These are phyloP conservation scores for Blepharisma stoltei DNA, from an alignment of 73 alveolate species.

Conservation along the genomic window DNA sequence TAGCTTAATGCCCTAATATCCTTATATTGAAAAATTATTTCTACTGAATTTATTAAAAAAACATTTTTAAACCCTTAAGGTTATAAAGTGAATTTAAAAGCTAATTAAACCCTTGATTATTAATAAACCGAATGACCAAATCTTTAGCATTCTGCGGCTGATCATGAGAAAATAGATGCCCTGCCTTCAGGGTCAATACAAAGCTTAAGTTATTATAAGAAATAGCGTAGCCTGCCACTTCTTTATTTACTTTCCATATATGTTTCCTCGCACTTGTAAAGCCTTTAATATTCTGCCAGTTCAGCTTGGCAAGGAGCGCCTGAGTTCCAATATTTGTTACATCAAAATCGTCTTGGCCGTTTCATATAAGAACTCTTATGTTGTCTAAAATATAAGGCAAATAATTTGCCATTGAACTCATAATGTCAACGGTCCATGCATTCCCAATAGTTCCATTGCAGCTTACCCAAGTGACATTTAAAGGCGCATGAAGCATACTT, in stretches of 20 bases:
- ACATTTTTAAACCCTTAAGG: no score
- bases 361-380: slow-evolving; percentile 46
- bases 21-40: no score
- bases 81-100: no score
- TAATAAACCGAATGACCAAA: slow-evolving; percentile 57
- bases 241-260: slow-evolving; percentile 36
- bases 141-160: slow-evolving; percentile 60
- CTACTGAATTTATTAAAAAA: no score
- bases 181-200: slow-evolving; percentile 60
- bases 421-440: slow-evolving; percentile 55
- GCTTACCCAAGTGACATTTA: slow-evolving; percentile 46
- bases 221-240: background rate
- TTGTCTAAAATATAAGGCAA: slow-evolving; percentile 34
- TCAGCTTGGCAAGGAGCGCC: slow-evolving; percentile 43
- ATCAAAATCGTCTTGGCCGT: slow-evolving; percentile 61
- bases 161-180: slow-evolving; percentile 88
- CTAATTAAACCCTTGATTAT: slow-evolving; percentile 7
- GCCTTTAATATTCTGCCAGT: slow-evolving; percentile 41
- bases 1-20: no score
- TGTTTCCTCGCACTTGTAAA: slow-evolving; percentile 42
- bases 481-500: slow-evolving; percentile 40
- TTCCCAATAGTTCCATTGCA: slow-evolving; percentile 52
- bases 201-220: background rate
- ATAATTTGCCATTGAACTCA: slow-evolving; percentile 42
- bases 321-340: slow-evolving; percentile 61